Base-by-base conservation (phyloP, 1,284 basidiomycete genomes). In the Boletus subluridellus region DNA sequence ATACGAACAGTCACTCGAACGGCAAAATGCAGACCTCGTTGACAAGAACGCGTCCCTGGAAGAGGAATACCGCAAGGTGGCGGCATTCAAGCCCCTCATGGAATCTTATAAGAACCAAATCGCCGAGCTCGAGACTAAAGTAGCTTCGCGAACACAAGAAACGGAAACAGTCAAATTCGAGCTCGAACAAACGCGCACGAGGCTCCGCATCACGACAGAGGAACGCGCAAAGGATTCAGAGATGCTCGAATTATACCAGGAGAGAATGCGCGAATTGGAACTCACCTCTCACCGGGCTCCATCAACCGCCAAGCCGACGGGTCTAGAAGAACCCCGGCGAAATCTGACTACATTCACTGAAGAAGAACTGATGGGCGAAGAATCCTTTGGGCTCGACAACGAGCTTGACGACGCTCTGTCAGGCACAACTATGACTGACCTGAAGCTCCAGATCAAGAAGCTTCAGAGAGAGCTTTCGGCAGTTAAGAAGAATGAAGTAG, bases 31-130 rank as follows among this genome's bases (percentile, higher is more conserved):
- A 5, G 86, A 89, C 58, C 82, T 98, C 12, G 88, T 98, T 34
- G 92, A 98, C 76, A 90, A 89, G 72, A 95, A 96, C 67, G 90
- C 93, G 0, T 83, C 88, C 0, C 77, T 98, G 7, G 95, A 98
- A 73, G 92, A 94, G 63, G 94, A 98, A 69, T 89, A 92, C 67
- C 85, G 88, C 70, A 94, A 93, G 68, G 87, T 95, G 12, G 84
- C 89, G 0, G 85, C 88, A 2, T 93, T 91, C 78, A 95, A 92
- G 73, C 89, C 92, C 2, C 79, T 96, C 46, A 89, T 95, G 84
- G 95, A 98, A 64, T 92, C 90, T 5, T 97, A 97, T 79, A 95
- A 94, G 74, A 82, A 78, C 30, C 94, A 96, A 67, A 90, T 98
- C 50, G 79, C 85, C 15, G 87, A 92, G 10, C 80, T 97, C 21